Conservation (phyloP, 208 protist genomes). For the Blechomonas ayalai region DNA sequence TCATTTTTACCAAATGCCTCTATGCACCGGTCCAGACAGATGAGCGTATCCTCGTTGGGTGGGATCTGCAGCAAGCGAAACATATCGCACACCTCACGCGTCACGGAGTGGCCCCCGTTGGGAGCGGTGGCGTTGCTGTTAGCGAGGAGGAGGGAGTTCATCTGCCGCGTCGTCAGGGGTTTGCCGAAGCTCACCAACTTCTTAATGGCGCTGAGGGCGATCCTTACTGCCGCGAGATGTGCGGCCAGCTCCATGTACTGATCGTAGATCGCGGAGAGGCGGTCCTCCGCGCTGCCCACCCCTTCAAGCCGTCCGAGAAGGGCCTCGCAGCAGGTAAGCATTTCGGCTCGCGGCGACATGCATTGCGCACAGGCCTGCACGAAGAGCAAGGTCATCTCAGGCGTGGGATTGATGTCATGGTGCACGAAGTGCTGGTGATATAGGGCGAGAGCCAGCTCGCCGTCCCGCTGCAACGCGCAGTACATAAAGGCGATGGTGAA, state of each 20-base stretch:
- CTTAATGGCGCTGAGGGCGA: slow-evolving; percentile 67
- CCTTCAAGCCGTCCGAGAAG: slow-evolving; percentile 58
- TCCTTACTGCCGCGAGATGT: slow-evolving; percentile 61
- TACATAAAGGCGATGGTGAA: slow-evolving; percentile 74
- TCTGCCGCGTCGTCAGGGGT: slow-evolving; percentile 60
- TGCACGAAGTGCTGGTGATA: slow-evolving; percentile 64
- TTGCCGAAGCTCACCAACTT: slow-evolving; percentile 71
- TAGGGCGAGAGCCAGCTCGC: slow-evolving; percentile 64
- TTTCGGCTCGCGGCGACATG: slow-evolving; percentile 38
- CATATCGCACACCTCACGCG: slow-evolving; percentile 51
- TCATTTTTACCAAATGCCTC: slow-evolving; percentile 33
- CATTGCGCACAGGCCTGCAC: slow-evolving; percentile 67
- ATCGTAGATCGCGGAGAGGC: slow-evolving; percentile 52
- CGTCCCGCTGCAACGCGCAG: slow-evolving; percentile 68
- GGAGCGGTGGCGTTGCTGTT: slow-evolving; percentile 58
- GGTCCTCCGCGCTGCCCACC: slow-evolving; percentile 60
- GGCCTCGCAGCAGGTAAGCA: slow-evolving; percentile 41
- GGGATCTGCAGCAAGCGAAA: slow-evolving; percentile 48
- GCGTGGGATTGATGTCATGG: slow-evolving; percentile 68
- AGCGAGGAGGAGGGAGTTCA: slow-evolving; percentile 81
- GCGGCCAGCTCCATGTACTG: slow-evolving; percentile 79
- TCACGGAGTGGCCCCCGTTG: slow-evolving; percentile 54
- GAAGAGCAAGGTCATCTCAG: slow-evolving; percentile 76
- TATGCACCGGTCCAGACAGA: slow-evolving; percentile 37
- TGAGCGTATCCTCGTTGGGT: slow-evolving; percentile 63